phyloP scores from a whole-genome alignment of 2,329 filamentous ascomycete genomes.

The Beauveria scarabaeidicola region DNA sequence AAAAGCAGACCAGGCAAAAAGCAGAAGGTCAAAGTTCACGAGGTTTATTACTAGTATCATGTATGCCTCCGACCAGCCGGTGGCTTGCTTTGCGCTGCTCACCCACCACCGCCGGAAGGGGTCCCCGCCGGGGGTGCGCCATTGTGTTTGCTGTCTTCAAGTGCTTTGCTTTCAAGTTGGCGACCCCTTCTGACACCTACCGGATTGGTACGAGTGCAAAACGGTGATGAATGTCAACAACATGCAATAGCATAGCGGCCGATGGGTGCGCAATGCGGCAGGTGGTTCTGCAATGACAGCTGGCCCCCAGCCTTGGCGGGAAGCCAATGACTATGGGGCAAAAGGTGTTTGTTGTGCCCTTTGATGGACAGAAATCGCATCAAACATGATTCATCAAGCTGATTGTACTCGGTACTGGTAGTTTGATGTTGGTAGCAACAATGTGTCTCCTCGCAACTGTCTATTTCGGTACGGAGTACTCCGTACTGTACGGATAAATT shows the following conservation, averaged over 20 bases:
- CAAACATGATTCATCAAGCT: background rate
- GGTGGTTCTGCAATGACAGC: background rate
- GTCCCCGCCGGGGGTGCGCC: background rate
- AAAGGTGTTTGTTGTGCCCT: background rate
- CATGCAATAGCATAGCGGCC: background rate
- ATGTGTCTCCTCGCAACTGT: too few species aligned
- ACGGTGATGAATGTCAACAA: background rate
- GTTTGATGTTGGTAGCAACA: too few species aligned
- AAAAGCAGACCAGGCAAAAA: conserved; percentile 2
- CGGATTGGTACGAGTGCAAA: background rate
- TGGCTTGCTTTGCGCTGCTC: background rate
- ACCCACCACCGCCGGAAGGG: too few species aligned
- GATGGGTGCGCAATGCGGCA: background rate
- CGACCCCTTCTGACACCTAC: background rate
- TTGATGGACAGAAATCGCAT: background rate
- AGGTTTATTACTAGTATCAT: background rate
- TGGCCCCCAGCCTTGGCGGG: background rate
- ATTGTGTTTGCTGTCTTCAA: background rate
- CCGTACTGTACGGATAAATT: too few species aligned
- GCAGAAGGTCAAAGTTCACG: conserved; percentile 1
- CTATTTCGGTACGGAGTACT: too few species aligned
- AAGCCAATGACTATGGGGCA: background rate
- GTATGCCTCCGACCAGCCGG: background rate
- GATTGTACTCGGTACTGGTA: background rate
- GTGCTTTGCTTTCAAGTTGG: background rate